These are phyloP conservation scores for Botrytis tulipae DNA, from an alignment of 2,329 filamentous ascomycete species.

Conservation along the genomic window DNA sequence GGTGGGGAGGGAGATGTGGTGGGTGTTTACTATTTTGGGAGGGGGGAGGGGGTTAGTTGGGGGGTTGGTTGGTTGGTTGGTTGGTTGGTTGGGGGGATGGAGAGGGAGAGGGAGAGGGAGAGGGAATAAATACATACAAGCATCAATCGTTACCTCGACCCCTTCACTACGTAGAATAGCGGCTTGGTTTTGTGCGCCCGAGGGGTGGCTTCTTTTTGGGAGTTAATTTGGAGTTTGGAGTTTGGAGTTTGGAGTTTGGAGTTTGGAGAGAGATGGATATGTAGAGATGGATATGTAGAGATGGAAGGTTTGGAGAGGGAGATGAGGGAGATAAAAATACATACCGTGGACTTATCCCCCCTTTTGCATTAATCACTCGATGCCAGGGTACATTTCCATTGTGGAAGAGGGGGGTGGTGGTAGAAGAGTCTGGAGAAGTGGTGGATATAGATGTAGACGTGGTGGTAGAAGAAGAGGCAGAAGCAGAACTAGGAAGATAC, in stretches of 20 bases:
- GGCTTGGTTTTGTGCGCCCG: conserved; percentile 40
- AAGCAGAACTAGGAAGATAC: conserved; percentile 58
- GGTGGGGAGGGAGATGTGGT: conserved; percentile 39
- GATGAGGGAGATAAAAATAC: background rate
- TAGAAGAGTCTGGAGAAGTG: too few relatives aligned
- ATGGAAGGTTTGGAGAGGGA: too few relatives aligned
- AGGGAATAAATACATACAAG: background rate
- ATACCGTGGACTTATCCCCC: conserved; percentile 80
- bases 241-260: too few relatives aligned
- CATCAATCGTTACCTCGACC: conserved; percentile 37
- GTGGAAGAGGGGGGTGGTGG: conserved; percentile 52
- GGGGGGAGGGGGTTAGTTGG: background rate
- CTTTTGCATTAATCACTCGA: conserved; percentile 84
- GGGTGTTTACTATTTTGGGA: conserved; percentile 36
- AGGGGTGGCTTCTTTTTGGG: conserved; percentile 33
- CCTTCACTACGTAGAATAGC: conserved; percentile 39
- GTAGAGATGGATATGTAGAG: too few relatives aligned
- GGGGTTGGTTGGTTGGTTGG: too few relatives aligned
- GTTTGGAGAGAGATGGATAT: too few relatives aligned
- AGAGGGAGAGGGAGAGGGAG: too few relatives aligned
- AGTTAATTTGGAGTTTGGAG: too few relatives aligned
- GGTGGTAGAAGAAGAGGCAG: background rate
- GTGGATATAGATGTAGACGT: background rate
- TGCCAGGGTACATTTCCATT: conserved; percentile 87
- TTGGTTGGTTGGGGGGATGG: too few relatives aligned